Conservation (phyloP, 2,329 filamentous ascomycete genomes). For the Fusarium stilboides region DNA sequence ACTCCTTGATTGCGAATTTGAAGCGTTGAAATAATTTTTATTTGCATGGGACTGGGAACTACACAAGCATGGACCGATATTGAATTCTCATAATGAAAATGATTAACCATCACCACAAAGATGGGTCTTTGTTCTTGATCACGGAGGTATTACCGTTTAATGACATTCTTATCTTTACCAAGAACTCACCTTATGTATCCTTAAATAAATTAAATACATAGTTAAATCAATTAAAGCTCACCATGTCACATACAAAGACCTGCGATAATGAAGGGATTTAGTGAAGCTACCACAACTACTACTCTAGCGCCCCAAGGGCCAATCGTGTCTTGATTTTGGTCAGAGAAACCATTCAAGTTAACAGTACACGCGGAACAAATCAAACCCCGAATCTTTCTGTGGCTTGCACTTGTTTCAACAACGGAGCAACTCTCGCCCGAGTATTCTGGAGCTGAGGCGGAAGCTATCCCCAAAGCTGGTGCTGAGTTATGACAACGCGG, state of each 20-base stretch:
- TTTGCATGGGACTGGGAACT: not conserved
- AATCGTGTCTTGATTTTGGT: not conserved
- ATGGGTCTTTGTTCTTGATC: no score
- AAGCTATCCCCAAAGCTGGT: constrained; percentile 17
- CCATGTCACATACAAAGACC: not conserved
- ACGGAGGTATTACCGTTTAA: not conserved
- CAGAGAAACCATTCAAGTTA: not conserved
- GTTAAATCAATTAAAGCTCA: not conserved
- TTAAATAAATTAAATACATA: not conserved
- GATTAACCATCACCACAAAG: not conserved
- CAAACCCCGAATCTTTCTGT: not conserved
- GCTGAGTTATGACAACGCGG: constrained; percentile 1
- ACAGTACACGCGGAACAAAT: not conserved
- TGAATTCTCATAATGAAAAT: not conserved
- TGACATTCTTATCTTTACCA: not conserved
- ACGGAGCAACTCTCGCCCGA: constrained; percentile 23
- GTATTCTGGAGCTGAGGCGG: not conserved
- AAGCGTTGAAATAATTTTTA: not conserved
- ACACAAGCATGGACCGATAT: not conserved
- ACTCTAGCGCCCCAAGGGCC: not conserved
- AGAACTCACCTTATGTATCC: not conserved
- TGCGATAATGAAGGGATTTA: not conserved
- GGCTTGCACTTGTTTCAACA: not conserved
- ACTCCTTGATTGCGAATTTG: not conserved
- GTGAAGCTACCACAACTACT: not conserved